Evolutionary conservation across 164 flowering plant species (phyloP), one percentile per base, ranked within the genome.

Genomic region (Piper betle): DNA sequence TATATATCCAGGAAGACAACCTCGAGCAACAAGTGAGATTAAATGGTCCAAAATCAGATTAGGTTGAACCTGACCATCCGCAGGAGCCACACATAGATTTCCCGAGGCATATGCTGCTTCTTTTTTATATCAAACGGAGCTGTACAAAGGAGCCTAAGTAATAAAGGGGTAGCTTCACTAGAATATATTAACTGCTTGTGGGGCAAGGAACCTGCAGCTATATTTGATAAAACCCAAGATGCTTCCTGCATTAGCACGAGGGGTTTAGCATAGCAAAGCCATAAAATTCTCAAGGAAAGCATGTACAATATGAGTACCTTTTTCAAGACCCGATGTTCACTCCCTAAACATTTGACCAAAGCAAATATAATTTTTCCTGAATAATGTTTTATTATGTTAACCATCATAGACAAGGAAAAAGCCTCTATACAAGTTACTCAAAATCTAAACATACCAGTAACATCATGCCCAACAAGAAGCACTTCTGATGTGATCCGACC

Each of bases 191-290:
- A 70, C 64, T 66, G 79, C 79, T 93, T 93, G 68, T 84, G 96
- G 65, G 82, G 89, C 67, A 81, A 58, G 38, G 99, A 86, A 65
- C 97, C 97, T 57, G 96, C 95, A 50, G 96, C 96, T 59, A 93
- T 79, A 66, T 93, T 93, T 52, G 99, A 93, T 53, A 90, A 75
- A 70, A 86, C 95, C 99, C 99, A 93, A 59, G 99, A 82, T 62
- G 96, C 85, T 80, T 93, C 99, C 99, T 93, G 60, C 75, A 77
- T 59, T 48, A 64, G 53, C 40, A 25, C 25, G 25, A 59, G 60
- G 66, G 6, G 12, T 46, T 46, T 46, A 46, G 50, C 15, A 46
- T 46, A 46, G 50, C 6, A 46, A 46, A 46, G 50, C 10, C 15
- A 6, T 46, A 6, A 3, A 12, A 46, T 6, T 46, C 50, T 10